A percentile compares a stretch with the other conserved stretches of the same genome.
Conservation (phyloP, 1,284 basidiomycete species). For the Cryptococcus hybrid region DNA sequence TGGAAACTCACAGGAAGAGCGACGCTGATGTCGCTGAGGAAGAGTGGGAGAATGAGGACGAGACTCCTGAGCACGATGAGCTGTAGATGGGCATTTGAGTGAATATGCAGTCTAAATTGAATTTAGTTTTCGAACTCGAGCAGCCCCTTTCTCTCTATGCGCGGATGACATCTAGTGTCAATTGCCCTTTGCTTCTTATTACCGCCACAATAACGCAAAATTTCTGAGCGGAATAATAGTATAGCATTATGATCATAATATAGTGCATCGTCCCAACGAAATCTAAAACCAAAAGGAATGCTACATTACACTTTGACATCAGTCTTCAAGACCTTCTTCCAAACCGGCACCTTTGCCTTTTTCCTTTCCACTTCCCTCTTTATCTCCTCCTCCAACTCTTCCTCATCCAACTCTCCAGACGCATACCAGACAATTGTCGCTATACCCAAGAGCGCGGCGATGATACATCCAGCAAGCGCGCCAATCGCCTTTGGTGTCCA, state of each 20-base stretch:
- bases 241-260: too few relatives aligned
- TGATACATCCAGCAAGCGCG: conserved; percentile 81
- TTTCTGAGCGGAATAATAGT: too few relatives aligned
- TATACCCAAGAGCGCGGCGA: conserved; percentile 81
- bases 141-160: too few relatives aligned
- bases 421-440: conserved; percentile 77
- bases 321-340: conserved; percentile 11
- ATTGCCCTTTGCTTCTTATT: too few relatives aligned
- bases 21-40: conserved; percentile 20
- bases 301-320: neutral
- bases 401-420: conserved; percentile 66
- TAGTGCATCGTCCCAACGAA: too few relatives aligned
- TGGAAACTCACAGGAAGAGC: conserved; percentile 73
- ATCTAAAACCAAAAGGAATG: too few relatives aligned
- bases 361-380: conserved; percentile 12
- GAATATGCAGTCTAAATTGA: neutral
- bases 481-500: conserved; percentile 78
- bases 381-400: conserved; percentile 72
- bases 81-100: neutral
- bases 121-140: too few relatives aligned
- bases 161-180: too few relatives aligned
- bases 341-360: conserved; percentile 8
- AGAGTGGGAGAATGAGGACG: conserved; percentile 28
- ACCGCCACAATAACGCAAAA: too few relatives aligned
- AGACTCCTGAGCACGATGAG: conserved; percentile 44